These are phyloP conservation scores for Aspergillus nomiae DNA, from an alignment of 2,329 filamentous ascomycete species.

Conservation along the genomic window DNA sequence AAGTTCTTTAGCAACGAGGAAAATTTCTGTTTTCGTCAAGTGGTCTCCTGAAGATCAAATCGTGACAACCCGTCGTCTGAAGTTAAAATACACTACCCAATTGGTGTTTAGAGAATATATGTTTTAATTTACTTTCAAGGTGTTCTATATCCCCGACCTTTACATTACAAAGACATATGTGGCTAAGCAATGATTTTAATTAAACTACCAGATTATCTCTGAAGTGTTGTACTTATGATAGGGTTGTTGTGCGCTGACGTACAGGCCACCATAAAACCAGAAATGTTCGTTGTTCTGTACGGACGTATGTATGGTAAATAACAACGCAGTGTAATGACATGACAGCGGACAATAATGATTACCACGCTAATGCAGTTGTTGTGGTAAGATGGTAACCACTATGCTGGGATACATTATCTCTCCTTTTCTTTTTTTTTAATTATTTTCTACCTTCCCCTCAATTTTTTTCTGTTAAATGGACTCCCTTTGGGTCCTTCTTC, in stretches of 20 bases:
- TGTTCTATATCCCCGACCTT: not conserved
- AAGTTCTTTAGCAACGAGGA: not conserved
- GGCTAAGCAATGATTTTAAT: not conserved
- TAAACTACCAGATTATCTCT: not conserved
- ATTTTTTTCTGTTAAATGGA: not conserved
- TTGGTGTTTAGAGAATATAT: not conserved
- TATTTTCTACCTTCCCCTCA: not conserved
- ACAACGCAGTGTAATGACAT: constrained; percentile 8
- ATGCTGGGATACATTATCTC: constrained; percentile 17
- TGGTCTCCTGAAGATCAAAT: constrained; percentile 31
- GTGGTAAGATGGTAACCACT: constrained; percentile 22
- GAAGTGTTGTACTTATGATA: not conserved
- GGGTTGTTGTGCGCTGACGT: not conserved
- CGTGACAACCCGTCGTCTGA: not conserved
- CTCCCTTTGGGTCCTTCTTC: not conserved
- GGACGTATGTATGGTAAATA: constrained; percentile 14
- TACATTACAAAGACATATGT: not conserved
- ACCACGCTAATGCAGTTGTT: constrained; percentile 20
- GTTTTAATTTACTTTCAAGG: not conserved
- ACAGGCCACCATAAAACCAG: not conserved
- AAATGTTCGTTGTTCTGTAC: not conserved
- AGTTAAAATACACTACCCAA: not conserved
- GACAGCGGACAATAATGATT: constrained; percentile 6
- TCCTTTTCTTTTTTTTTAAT: constrained; percentile 8
- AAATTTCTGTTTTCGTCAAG: not conserved